Evolutionary conservation across 208 protist genomes (phyloP), one percentile per base, ranked within the genome.

Genomic region (Sergeia podlipaevii): DNA sequence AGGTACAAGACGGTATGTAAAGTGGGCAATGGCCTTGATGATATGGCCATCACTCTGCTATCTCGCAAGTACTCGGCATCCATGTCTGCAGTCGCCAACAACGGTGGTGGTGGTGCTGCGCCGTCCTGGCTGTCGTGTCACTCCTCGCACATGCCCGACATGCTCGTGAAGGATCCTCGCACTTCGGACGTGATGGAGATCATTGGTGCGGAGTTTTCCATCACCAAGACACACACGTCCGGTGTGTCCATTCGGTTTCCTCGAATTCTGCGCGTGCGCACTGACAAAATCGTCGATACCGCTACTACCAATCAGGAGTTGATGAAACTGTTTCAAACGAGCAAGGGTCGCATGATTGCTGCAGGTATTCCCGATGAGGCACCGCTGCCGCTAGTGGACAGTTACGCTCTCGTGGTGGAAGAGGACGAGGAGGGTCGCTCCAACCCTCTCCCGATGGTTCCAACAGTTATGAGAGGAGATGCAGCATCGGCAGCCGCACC

Each of bases 1-100:
- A 61, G 32, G 4, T 86, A 65, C 56, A 96, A 85, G 65, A 93
- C 77, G 30, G 77, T 95, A 13, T 92, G 83, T 53, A 93, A 91
- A 34, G 85, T 80, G 10, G 66, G 63, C 50, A 91, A 84, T 51
- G 72, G 67, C 8, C 70, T 89, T 1, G 70, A 78, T 58, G 82
- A 91, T 46, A 54, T 47, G 4, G 43, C 72, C 7, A 57, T 95
- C 7, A 48, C 63, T 4, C 55, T 70, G 13, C 42, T 96, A n/a
- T 68, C 89, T n/a, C 38, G 67, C 30, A 66, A 68, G 30, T 70
- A 87, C 21, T 50, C 43, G 11, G 8, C 36, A 7, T 43, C 53
- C 0, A 91, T 93, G 87, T 43, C 69, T 23, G 29, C 57, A 7
- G 46, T 55, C 21, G 29, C 60, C 17, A 11, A 15, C 11, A 32